Evolutionary conservation across 2,329 filamentous ascomycete genomes (phyloP).

Genomic region (Xylariomycetidae sp.): DNA sequence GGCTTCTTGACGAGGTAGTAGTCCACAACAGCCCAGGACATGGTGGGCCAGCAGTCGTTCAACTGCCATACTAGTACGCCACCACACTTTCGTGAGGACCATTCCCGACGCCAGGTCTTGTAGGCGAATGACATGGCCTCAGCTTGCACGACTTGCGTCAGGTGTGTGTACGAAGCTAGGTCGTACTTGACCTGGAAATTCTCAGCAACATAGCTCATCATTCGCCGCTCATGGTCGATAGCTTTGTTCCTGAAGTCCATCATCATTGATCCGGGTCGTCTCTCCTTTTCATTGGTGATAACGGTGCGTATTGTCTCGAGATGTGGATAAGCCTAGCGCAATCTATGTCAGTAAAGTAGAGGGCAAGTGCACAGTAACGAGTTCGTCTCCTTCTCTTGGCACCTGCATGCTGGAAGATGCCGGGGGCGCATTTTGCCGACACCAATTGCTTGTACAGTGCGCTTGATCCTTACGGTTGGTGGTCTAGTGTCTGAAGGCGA

Average conservation of each 20-base stretch:
- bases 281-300: conserved; percentile 47
- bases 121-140: conserved; percentile 48
- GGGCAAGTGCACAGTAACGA: too few species aligned
- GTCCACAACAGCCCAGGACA: conserved; percentile 60
- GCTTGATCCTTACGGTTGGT: too few species aligned
- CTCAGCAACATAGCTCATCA: conserved; percentile 69
- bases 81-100: conserved; percentile 55
- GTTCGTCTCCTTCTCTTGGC: not conserved
- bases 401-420: not conserved
- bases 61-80: conserved; percentile 64
- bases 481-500: too few species aligned
- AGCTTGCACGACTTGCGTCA: conserved; percentile 47
- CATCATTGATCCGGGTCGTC: conserved; percentile 61
- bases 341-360: conserved; percentile 3
- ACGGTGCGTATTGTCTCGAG: conserved; percentile 64
- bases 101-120: conserved; percentile 54
- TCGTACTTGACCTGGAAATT: conserved; percentile 55
- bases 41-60: conserved; percentile 65
- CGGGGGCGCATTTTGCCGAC: not conserved
- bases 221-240: conserved; percentile 65
- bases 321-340: conserved; percentile 70
- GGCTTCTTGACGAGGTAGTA: conserved; percentile 61
- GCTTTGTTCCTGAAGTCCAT: conserved; percentile 82
- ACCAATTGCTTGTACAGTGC: too few species aligned
- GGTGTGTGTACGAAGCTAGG: conserved; percentile 45